Conservation (phyloP, 1,139 yeast genomes). For the Taiozyma sp. region DNA sequence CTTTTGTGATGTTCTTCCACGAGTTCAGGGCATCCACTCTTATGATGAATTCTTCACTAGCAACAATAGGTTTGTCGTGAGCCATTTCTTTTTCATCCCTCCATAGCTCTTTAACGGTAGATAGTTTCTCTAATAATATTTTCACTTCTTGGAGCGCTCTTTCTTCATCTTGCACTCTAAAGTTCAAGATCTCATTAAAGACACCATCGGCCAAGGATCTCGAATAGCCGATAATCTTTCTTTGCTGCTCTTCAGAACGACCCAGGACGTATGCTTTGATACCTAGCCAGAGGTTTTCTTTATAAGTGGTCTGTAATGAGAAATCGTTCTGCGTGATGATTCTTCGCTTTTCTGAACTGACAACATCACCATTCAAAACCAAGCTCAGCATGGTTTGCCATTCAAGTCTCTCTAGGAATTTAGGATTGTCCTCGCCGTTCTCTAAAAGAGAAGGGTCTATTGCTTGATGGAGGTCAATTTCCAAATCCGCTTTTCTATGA, state of each 20-base stretch:
- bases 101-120: conserved; percentile 75
- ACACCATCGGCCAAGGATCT: conserved; percentile 72
- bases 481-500: conserved; percentile 18
- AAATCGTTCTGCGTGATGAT: conserved; percentile 47
- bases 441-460: conserved; percentile 19
- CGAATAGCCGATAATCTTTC: conserved; percentile 63
- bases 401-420: conserved; percentile 76
- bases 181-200: conserved; percentile 65
- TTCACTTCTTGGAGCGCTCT: conserved; percentile 43
- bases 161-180: conserved; percentile 39
- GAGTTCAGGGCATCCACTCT: conserved; percentile 77
- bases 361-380: conserved; percentile 93
- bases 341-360: conserved; percentile 84
- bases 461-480: conserved; percentile 21
- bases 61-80: conserved; percentile 70
- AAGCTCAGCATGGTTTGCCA: conserved; percentile 95
- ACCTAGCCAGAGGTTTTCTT: conserved; percentile 72
- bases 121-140: conserved; percentile 54
- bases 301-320: conserved; percentile 51
- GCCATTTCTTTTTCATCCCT: conserved; percentile 75
- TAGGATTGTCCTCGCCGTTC: conserved; percentile 41
- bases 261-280: conserved; percentile 78
- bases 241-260: conserved; percentile 77
- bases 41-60: conserved; percentile 57
- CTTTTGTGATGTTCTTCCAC: conserved; percentile 75